Percentiles rank a stretch among this genome's conserved stretches.
Conservation (phyloP, 352 stramenopile genomes). For the Phytophthora pseudosyringae region DNA sequence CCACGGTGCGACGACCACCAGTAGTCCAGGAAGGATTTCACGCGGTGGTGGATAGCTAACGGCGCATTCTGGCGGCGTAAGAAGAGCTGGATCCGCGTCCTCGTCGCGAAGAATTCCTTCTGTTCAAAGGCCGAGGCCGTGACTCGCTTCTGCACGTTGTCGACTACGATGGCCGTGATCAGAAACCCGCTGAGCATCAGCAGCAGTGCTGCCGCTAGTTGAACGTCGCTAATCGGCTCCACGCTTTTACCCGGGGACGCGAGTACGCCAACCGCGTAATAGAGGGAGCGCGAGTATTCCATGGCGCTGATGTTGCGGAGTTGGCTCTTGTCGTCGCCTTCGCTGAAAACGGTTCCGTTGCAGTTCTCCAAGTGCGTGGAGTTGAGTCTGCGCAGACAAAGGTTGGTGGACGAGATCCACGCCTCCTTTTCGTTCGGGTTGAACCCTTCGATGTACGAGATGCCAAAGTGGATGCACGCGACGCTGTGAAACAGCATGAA, state of each 20-base stretch:
- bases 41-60: constrained; percentile 50
- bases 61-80: constrained; percentile 56
- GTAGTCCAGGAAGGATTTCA: constrained; percentile 71
- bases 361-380: constrained; percentile 23
- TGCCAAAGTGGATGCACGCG: constrained; percentile 48
- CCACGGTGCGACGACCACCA: constrained; percentile 73
- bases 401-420: constrained; percentile 38
- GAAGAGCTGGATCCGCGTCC: constrained; percentile 62
- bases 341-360: constrained; percentile 7
- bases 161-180: constrained; percentile 51
- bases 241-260: constrained; percentile 52
- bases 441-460: constrained; percentile 48
- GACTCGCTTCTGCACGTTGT: constrained; percentile 62
- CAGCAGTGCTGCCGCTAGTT: constrained; percentile 44
- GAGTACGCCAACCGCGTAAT: constrained; percentile 50
- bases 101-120: constrained; percentile 61
- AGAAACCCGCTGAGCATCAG: constrained; percentile 61
- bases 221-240: constrained; percentile 43
- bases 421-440: constrained; percentile 35
- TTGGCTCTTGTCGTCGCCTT: constrained; percentile 11
- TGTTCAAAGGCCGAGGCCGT: constrained; percentile 63
- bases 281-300: constrained; percentile 51
- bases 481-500: constrained; percentile 67
- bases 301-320: constrained; percentile 17
- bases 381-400: constrained; percentile 35